Base-by-base conservation (phyloP, 495 filamentous ascomycete genomes). In the Penicillium salamii region DNA sequence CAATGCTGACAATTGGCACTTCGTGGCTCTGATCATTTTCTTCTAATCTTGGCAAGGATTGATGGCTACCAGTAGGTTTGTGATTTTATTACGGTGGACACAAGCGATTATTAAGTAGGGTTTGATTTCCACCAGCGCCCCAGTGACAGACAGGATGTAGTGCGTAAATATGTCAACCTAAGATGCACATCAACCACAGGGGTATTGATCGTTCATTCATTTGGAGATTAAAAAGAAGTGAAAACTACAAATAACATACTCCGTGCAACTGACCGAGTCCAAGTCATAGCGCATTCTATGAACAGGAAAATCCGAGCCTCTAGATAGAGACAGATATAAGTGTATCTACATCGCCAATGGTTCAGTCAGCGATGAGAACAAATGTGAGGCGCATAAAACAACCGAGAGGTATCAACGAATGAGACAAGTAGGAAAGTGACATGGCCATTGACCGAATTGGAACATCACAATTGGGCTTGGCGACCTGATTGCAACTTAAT, bases 331-430 rank as follows among this genome's bases (percentile, higher is more conserved):
- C 33, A 58, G 43, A 42, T 50, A 58, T 55, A 41, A 50, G 32
- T 51, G 54, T 46, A 55, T 62, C 65, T 70, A 59, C 62, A 60
- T 54, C 58, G 57, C 56, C 59, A 50, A 31, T 42, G 55, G 52
- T 60, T 46, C 44, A 63, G 63, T 69, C 63, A 70, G 67, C 65
- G 58, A 67, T 48, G 54, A 57, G 47, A 56, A 57, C 59, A 57
- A 41, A 41, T 3, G 41, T 38, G 26, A 42, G 51, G 46, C 50
- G 42, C 29, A 57, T 41, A 21, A 48, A 44, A 46, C 33, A 45
- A 26, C 49, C 24, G 17, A 49, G 14, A 50, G 45, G 52, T 49
- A 49, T 34, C 33, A 47, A 28, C 15, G 50, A 41, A 50, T 40
- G 36, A 31, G 21, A 46, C 31, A 46, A 55, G 18, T 33, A 46